Evolutionary conservation across 73 alveolate genomes (phyloP), one percentile per base, ranked within the genome.

Genomic region (Tetrahymena elliotti): DNA sequence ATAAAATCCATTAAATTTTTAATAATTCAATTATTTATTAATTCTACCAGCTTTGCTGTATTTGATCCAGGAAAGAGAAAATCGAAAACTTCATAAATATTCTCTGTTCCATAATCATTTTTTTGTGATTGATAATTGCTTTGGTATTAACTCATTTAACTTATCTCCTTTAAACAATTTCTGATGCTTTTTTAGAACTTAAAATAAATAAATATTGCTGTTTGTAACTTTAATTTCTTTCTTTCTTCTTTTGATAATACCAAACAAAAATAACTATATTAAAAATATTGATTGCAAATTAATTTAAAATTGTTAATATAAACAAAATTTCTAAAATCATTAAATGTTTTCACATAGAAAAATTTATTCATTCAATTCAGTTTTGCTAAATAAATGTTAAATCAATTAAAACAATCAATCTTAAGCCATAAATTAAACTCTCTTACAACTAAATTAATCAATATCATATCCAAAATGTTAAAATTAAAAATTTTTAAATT

Each of bases 41-140:
- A 38, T 84, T 94, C 93, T n/a, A 94, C 83, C 22, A 94, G 38
- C 84, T 94, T 94, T 6, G 96, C 96, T 37, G 93, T 39, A 83
- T 94, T 94, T 12, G 94, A 93, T 39, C 93, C 96, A 34, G 96
- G 96, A 40, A 94, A 94, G 24, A 94, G 93, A 47, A 94, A 94
- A 39, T 94, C 96, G 83, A 83, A 94, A n/a, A 83, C 34, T 33
- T 94, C 84, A 68, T 68, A 68, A 68, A 31, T n/a, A n/a, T 68
- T 20, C n/a, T 68, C 88, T 18, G 34, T 68, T 6, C 88, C 88
- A 24, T 68, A 68, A 18, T 24, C 22, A 68, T 10, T 24, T 68
- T 68, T 68, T 16, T 68, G 3, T 22, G 24, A 24, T 31, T 68
- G 33, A 68, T 68, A 68, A n/a, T 68, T 27, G 36, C 36, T 31